Evolutionary conservation across 345 rosid species (phyloP).

Genomic region (Eucalyptus tenuipes): DNA sequence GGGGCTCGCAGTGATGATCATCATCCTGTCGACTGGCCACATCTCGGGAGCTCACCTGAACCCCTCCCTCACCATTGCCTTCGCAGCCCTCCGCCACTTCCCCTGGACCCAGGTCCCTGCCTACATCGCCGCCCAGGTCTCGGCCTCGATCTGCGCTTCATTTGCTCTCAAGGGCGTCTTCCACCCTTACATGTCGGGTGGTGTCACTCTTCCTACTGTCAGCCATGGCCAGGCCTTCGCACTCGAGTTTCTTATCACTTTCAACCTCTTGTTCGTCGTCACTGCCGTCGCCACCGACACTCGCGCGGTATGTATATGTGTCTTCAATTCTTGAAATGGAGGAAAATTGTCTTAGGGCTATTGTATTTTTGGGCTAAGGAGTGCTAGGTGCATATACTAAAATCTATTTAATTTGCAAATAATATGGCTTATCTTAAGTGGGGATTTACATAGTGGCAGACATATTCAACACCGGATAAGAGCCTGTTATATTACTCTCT

Average conservation of each 20-base stretch:
- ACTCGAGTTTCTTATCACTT: slow-evolving; percentile 84
- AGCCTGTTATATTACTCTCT: background rate
- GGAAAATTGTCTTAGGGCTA: background rate
- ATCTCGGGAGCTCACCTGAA: slow-evolving; percentile 96
- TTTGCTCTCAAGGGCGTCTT: slow-evolving; percentile 85
- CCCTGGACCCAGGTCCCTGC: slow-evolving; percentile 95
- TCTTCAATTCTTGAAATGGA: background rate
- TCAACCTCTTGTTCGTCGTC: slow-evolving; percentile 83
- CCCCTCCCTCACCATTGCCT: slow-evolving; percentile 86
- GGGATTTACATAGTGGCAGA: too few relatives aligned
- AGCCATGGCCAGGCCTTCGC: slow-evolving; percentile 77
- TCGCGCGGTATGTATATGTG: slow-evolving; percentile 54
- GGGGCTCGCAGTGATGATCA: slow-evolving; percentile 89
- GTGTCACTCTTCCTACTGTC: slow-evolving; percentile 93
- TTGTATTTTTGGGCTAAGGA: background rate
- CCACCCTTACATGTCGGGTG: slow-evolving; percentile 86
- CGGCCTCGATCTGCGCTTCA: slow-evolving; percentile 88
- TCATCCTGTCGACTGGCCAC: slow-evolving; percentile 86
- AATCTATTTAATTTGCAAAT: background rate
- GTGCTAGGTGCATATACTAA: background rate
- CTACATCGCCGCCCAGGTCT: slow-evolving; percentile 77
- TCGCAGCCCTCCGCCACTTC: slow-evolving; percentile 82
- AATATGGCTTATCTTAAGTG: background rate
- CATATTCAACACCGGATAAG: background rate
- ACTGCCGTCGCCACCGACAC: slow-evolving; percentile 97